Base-by-base conservation (phyloP, 148 eudicot genomes). In the Selenicereus undatus region DNA sequence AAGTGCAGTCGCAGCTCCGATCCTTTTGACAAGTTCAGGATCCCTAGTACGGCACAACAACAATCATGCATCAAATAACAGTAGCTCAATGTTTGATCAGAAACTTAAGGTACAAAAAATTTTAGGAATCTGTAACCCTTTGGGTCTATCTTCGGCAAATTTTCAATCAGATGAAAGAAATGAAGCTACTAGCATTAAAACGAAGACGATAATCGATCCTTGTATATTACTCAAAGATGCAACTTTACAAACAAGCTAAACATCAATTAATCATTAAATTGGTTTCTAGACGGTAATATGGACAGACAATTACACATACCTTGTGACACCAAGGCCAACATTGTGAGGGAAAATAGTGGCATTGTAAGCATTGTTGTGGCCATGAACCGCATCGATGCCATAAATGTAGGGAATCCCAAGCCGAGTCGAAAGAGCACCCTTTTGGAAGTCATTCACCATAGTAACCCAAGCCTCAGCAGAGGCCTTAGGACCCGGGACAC, bases 1-100 rank as follows among this genome's bases (percentile, higher is more conserved):
- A 81, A 91, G 88, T 45, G 97, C 97, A 56, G 97, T 93, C 24
- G 97, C 97, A 42, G 88, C 94, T 77, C 97, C 97, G 30, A 93
- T 93, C 88, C 80, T 91, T 86, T 89, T 91, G 58, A 93, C 79
- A 35, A 93, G 90, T 48, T 80, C 83, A 75, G 94, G 97, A 81
- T 93, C 97, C 74, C 97, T 93, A 76, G 20, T 42, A 9, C 36
- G 13, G 71, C 56, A 76, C 54, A 45, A 78, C 24, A 76, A 68
- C 26, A 62, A 78, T 18, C 22, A 45, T 32, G 8, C 43, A 39
- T 32, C 32, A 32, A 32, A 32, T 2, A 32, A 32, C 32, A 32
- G 32, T 39, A 39, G 43, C 43, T 39, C 3, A 39, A 39, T 39
- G 43, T 7, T 39, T 39, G 43, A 39, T 4, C 3, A 39, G 43